phyloP scores from a whole-genome alignment of 345 rosid species.

The Psidium friedrichsthalianum region DNA sequence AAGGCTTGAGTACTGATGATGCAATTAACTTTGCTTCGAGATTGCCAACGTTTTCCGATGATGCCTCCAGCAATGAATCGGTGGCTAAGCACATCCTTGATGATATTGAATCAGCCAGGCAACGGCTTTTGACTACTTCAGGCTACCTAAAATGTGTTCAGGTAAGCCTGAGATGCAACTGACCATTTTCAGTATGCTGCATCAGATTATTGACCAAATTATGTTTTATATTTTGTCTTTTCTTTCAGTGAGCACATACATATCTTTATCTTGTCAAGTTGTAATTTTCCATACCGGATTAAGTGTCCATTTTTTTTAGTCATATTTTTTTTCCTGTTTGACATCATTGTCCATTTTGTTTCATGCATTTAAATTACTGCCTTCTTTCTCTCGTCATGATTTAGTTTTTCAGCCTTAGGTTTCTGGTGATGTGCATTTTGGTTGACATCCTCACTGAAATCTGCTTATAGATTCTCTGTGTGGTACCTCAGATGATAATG shows the following conservation, averaged over 20 bases:
- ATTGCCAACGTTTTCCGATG: conserved; percentile 27
- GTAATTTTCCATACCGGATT: background rate
- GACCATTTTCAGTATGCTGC: background rate
- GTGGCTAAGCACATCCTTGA: conserved; percentile 39
- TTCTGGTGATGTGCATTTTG: background rate
- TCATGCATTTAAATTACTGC: background rate
- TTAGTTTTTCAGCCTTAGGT: background rate
- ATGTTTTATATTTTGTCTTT: background rate
- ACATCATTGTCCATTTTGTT: background rate
- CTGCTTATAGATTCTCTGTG: background rate
- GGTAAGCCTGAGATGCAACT: conserved; percentile 31
- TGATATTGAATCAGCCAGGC: conserved; percentile 73
- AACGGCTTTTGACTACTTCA: conserved; percentile 73
- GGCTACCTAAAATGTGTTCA: conserved; percentile 93
- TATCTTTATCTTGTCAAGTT: background rate
- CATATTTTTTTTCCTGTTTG: background rate
- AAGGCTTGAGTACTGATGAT: conserved; percentile 62
- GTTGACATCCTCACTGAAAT: background rate
- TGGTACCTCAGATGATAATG: background rate
- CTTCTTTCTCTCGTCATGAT: background rate
- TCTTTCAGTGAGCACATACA: background rate
- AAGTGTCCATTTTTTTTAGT: background rate
- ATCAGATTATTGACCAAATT: background rate
- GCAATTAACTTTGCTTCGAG: conserved; percentile 70
- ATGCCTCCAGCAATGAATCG: conserved; percentile 31